Base-by-base conservation (phyloP, 352 stramenopile species). In the Globisporangium nunn region DNA sequence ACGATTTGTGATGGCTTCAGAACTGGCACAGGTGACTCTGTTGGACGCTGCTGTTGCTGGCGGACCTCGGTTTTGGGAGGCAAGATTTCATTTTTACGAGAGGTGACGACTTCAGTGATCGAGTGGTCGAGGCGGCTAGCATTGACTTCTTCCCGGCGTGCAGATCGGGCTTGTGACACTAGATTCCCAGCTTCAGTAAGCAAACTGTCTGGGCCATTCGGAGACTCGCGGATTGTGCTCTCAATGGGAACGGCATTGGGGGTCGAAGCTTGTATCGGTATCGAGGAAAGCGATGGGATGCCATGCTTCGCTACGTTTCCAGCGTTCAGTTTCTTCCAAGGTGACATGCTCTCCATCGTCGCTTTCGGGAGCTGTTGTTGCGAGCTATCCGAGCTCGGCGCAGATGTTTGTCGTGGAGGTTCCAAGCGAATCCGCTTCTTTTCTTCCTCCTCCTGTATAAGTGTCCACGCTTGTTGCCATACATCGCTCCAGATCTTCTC, bases 401-500 rank as follows among this genome's bases (percentile, higher is more conserved):
- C 3, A 37, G 33, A 8, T 37, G 33, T 37, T 37, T 14, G 41
- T 17, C 6, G 15, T 28, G 14, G 17, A 18, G 44, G 17, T 17
- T 49, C 44, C 7, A 18, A 30, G 37, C 14, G 43, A 18, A 29
- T n/a, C 17, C 47, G 35, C 29, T 46, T 31, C 60, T 52, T 62
- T 10, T 62, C 52, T 41, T 54, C 18, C 7, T 66, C 59, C 6
- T 53, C 59, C 37, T 56, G 58, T 6, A 65, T 28, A 15, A 66
- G 56, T 6, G 63, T 61, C 47, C 59, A 63, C 8, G 50, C 23
- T 17, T 57, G 28, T 4, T 57, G 15, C 61, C 64, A 71, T 4
- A 61, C 18, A 1, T 60, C 11, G 1, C 23, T 15, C 62, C 53
- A 70, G 6, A 78, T 31, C 2, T 51, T 23, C 2, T 66, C 54